phyloP scores from a whole-genome alignment of 441 rosid species.

The Erysimum pusillum region DNA sequence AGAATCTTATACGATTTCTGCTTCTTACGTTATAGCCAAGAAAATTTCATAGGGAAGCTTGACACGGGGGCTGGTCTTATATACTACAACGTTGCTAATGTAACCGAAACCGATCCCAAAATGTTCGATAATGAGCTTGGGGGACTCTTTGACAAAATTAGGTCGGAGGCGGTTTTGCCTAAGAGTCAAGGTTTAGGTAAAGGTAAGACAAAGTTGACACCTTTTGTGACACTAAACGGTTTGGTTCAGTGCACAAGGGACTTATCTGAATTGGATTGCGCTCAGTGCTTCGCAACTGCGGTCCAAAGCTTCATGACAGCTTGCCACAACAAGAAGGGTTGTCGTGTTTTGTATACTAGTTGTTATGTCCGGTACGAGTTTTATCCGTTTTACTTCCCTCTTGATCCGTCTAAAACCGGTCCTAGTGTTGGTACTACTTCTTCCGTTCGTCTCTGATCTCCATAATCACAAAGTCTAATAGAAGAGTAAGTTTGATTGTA shows the following conservation, averaged over 20 bases:
- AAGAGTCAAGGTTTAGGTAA: conserved; percentile 67
- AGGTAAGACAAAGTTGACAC: conserved; percentile 59
- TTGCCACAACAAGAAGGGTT: conserved; percentile 66
- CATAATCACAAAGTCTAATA: conserved; percentile 15
- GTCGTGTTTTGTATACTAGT: conserved; percentile 73
- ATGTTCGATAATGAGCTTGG: conserved; percentile 63
- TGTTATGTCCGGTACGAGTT: conserved; percentile 78
- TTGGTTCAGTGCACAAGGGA: conserved; percentile 83
- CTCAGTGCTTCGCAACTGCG: conserved; percentile 78
- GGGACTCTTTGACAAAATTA: conserved; percentile 53
- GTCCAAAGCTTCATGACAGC: conserved; percentile 58
- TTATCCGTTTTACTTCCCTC: conserved; percentile 80
- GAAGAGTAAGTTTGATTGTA: neutral
- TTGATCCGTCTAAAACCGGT: conserved; percentile 51
- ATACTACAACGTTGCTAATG: conserved; percentile 63
- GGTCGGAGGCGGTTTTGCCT: conserved; percentile 62
- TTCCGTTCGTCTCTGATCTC: conserved; percentile 41
- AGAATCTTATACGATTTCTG: conserved; percentile 80
- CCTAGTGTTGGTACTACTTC: conserved; percentile 23
- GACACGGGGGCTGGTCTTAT: conserved; percentile 60
- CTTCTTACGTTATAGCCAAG: conserved; percentile 60
- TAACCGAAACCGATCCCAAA: conserved; percentile 55
- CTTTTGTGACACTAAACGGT: conserved; percentile 67
- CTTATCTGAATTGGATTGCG: conserved; percentile 59
- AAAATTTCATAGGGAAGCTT: conserved; percentile 61